Base-by-base conservation (phyloP, 768 basidiomycete genomes). In the Pulveroboletus frians region DNA sequence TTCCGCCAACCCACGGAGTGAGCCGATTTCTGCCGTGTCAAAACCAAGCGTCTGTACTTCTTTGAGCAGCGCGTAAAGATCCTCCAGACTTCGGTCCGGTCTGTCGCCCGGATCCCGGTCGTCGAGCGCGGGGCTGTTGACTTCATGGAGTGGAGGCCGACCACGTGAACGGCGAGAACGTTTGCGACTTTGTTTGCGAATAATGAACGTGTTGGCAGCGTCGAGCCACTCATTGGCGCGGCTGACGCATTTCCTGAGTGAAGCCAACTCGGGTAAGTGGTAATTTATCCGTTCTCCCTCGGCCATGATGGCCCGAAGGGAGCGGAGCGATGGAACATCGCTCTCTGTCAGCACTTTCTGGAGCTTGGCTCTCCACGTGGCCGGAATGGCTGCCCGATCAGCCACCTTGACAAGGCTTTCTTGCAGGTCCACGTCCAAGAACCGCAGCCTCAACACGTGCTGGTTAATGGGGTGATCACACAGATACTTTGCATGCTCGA, bases 161-260 rank as follows among this genome's bases (percentile, higher is more conserved):
- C 81, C 76, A 50, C 78, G 77, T 43, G 81, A 77, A 48, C 81
- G 74, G 45, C 83, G 76, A 17, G 84, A 75, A n/a, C 86, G 84
- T 63, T 88, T 88, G 46, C 87, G 77, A 53, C 81, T 84, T 59
- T 86, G 84, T 66, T 90, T 91, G 47, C 88, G 84, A 43, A 85
- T 78, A 52, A 85, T 74, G 69, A 89, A 89, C 0, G 78, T 74
- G 55, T 88, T 88, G 29, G 88, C 88, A 9, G 81, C 75, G 50
- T 92, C 90, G n/a, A 92, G 74, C 92, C 92, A 94, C 59, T 87
- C 85, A 54, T 83, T 90, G 17, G 88, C 92, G 53, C 81, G 76
- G 38, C 66, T 78, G 45, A 97, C 89, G 60, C 89, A 89, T 67
- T 82, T 88, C 39, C 85, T 79, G 32, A 97, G 77, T 40, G 78